phyloP scores from a whole-genome alignment of 768 basidiomycete genomes.

The Agaricus sinodeliciosus region DNA sequence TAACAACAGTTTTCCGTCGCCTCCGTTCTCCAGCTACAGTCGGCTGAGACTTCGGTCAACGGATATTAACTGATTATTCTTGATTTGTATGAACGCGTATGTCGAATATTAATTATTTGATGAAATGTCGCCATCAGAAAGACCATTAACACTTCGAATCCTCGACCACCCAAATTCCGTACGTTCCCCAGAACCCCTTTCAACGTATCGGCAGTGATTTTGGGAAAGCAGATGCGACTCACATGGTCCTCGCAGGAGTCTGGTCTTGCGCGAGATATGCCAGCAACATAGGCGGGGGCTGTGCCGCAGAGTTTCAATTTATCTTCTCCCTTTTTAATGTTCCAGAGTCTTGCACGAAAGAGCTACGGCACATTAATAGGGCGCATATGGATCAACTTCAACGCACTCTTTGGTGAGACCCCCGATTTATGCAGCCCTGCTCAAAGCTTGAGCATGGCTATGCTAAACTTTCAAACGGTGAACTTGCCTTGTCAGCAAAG shows the following conservation, averaged over 20 bases:
- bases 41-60: slow-evolving; percentile 9
- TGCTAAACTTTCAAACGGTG: not conserved
- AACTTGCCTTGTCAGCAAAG: slow-evolving; percentile 21
- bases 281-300: slow-evolving; percentile 21
- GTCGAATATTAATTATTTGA: slow-evolving; percentile 7
- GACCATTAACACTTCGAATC: slow-evolving; percentile 20
- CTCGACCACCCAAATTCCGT: slow-evolving; percentile 27
- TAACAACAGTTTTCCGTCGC: slow-evolving; percentile 61
- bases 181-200: slow-evolving; percentile 25
- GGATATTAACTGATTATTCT: not conserved
- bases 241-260: slow-evolving; percentile 23
- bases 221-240: slow-evolving; percentile 2
- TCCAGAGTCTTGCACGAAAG: slow-evolving; percentile 22
- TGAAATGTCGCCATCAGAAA: not conserved
- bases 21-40: slow-evolving; percentile 48
- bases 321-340: slow-evolving; percentile 21
- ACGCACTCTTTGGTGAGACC: slow-evolving; percentile 18
- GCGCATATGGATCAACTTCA: slow-evolving; percentile 9
- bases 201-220: not conserved
- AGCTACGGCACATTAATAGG: slow-evolving; percentile 15
- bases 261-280: slow-evolving; percentile 18
- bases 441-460: not conserved
- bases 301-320: slow-evolving; percentile 21
- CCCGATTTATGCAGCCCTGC: slow-evolving; percentile 22
- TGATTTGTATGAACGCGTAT: slow-evolving; percentile 3